Percentiles rank a stretch among this genome's conserved stretches.
Conservation (phyloP, 805 yeast genomes). For the Saccharomycopsis sp. region DNA sequence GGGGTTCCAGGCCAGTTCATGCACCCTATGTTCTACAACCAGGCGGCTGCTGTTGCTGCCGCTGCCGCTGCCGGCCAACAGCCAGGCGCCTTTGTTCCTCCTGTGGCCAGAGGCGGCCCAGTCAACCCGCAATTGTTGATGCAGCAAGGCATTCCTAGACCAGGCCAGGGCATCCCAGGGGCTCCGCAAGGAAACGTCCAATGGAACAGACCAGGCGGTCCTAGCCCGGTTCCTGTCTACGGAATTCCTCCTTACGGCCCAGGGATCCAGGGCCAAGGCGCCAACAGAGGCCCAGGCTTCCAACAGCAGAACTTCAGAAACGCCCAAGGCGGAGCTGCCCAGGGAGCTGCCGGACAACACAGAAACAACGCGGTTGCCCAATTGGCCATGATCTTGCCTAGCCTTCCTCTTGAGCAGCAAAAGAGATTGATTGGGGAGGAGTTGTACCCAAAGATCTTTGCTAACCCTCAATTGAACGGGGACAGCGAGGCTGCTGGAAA, state of each 20-base stretch:
- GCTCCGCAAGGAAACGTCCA: constrained; percentile 52
- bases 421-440: constrained; percentile 98
- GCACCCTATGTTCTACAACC: constrained; percentile 76
- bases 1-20: constrained; percentile 85
- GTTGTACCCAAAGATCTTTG: constrained; percentile 84
- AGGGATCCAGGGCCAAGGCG: constrained; percentile 53
- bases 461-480: constrained; percentile 70
- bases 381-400: constrained; percentile 56
- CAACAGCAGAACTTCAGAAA: constrained; percentile 31
- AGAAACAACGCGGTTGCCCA: constrained; percentile 32
- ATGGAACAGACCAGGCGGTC: constrained; percentile 56
- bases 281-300: constrained; percentile 33
- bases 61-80: constrained; percentile 30
- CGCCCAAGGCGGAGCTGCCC: constrained; percentile 27
- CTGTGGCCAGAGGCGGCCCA: constrained; percentile 77
- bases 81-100: constrained; percentile 75
- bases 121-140: constrained; percentile 68
- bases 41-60: constrained; percentile 35
- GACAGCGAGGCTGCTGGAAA: constrained; percentile 96
- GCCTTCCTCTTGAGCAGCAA: constrained; percentile 80
- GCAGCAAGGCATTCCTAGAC: constrained; percentile 59
- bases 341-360: constrained; percentile 25
- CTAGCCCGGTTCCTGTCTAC: constrained; percentile 76
- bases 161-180: constrained; percentile 54
- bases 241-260: constrained; percentile 77